Evolutionary conservation across 768 basidiomycete genomes (phyloP).

Genomic region (Lactarius akahatsu): DNA sequence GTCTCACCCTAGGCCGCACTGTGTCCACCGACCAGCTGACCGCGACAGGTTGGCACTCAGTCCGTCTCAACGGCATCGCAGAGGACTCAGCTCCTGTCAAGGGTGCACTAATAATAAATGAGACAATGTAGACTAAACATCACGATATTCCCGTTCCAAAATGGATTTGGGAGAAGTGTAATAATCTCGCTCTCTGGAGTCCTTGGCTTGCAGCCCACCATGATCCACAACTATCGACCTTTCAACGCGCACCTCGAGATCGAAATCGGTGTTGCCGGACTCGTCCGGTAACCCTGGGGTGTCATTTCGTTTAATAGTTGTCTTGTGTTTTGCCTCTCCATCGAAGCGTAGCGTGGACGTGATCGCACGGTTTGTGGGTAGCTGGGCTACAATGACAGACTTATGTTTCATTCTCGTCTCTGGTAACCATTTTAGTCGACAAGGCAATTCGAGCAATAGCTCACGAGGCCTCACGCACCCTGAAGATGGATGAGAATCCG

Average conservation of each 20-base stretch:
- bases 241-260: slow-evolving; percentile 28
- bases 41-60: too few species aligned
- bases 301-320: not conserved
- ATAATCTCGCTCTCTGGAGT: not conserved
- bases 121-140: slow-evolving; percentile 1
- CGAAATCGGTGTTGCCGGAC: slow-evolving; percentile 9
- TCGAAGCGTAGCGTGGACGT: not conserved
- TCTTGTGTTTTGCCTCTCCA: not conserved
- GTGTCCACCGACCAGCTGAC: too few species aligned
- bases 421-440: slow-evolving; percentile 6
- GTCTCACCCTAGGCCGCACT: too few species aligned
- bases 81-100: not conserved
- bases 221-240: slow-evolving; percentile 8
- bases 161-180: too few species aligned
- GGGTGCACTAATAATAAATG: too few species aligned
- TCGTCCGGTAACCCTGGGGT: not conserved
- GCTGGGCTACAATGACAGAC: not conserved
- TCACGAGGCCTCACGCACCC: slow-evolving; percentile 35
- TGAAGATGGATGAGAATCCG: slow-evolving; percentile 38
- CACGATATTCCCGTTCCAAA: not conserved
- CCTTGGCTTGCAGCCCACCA: not conserved
- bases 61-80: too few species aligned
- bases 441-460: not conserved
- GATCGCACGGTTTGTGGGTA: not conserved
- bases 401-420: slow-evolving; percentile 30